phyloP scores from a whole-genome alignment of 83 land plant species.

The Isoetes engelmannii region DNA sequence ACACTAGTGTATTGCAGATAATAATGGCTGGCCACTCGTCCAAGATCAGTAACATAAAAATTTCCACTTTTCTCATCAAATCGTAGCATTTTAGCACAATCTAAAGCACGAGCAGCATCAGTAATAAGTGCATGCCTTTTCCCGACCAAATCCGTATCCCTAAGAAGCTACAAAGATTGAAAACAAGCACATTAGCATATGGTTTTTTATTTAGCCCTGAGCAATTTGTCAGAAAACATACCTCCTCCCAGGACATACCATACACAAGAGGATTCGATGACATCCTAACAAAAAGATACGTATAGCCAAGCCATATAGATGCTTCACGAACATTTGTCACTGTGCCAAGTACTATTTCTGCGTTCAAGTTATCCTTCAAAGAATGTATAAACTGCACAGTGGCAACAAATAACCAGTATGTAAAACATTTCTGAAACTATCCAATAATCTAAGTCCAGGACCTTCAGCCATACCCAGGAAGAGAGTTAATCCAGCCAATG shows the following conservation, averaged over 20 bases:
- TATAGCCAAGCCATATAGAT: slow-evolving; percentile 96
- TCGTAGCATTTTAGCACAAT: slow-evolving; percentile 98
- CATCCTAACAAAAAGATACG: slow-evolving; percentile 93
- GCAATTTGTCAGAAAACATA: slow-evolving; percentile 10
- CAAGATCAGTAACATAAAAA: slow-evolving; percentile 94
- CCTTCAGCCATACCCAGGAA: too few relatives aligned
- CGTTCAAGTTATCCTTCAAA: slow-evolving; percentile 93
- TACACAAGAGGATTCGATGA: slow-evolving; percentile 78
- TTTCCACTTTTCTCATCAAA: slow-evolving; percentile 99
- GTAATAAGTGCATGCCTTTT: slow-evolving; percentile 72
- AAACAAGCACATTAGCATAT: not conserved
- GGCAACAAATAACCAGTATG: too few relatives aligned
- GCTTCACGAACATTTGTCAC: slow-evolving; percentile 98
- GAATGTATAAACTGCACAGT: slow-evolving; percentile 78
- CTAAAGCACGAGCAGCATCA: slow-evolving; percentile 94
- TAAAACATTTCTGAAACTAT: too few relatives aligned
- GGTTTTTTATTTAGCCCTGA: not conserved
- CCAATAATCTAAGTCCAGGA: too few relatives aligned
- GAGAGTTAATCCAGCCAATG: too few relatives aligned
- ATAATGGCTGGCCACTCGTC: slow-evolving; percentile 96
- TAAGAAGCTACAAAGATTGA: slow-evolving; percentile 47
- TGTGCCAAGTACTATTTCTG: slow-evolving; percentile 89
- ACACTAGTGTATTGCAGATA: slow-evolving; percentile 96
- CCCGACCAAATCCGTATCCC: slow-evolving; percentile 62
- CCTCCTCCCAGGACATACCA: slow-evolving; percentile 98